Evolutionary conservation across 352 stramenopile genomes (phyloP).

Genomic region (Elongisporangium prolatum): DNA sequence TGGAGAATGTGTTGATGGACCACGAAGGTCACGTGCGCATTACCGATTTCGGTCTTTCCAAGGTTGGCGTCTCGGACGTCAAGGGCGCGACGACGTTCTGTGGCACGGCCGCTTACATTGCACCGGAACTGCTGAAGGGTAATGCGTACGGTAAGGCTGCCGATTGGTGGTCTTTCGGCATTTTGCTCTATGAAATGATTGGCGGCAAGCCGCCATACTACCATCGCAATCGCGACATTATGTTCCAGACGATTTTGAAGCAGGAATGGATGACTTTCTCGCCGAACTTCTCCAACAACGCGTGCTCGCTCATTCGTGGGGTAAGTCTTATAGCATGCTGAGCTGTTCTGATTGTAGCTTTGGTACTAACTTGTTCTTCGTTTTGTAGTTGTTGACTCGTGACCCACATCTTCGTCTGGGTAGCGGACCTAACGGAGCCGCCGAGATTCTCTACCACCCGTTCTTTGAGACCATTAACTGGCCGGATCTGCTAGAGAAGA

Average conservation of each 20-base stretch:
- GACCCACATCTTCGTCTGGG: slow-evolving; percentile 95
- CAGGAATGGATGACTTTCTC: slow-evolving; percentile 95
- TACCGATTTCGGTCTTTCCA: slow-evolving; percentile 93
- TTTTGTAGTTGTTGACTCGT: slow-evolving; percentile 91
- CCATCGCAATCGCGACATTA: slow-evolving; percentile 89
- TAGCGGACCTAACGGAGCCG: slow-evolving; percentile 84
- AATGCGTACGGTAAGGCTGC: slow-evolving; percentile 89
- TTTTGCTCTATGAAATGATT: slow-evolving; percentile 96
- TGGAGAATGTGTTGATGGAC: slow-evolving; percentile 95
- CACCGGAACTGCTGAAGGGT: slow-evolving; percentile 88
- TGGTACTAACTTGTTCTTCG: slow-evolving; percentile 11
- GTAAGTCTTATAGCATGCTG: slow-evolving; percentile 36
- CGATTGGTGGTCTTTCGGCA: slow-evolving; percentile 95
- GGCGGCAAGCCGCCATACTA: slow-evolving; percentile 90
- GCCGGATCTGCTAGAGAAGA: slow-evolving; percentile 82
- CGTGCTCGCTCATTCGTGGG: slow-evolving; percentile 90
- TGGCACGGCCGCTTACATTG: slow-evolving; percentile 92
- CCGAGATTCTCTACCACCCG: slow-evolving; percentile 88
- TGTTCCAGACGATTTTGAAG: slow-evolving; percentile 91
- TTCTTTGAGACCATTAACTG: slow-evolving; percentile 92
- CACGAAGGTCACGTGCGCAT: slow-evolving; percentile 93
- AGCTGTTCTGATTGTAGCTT: slow-evolving; percentile 5
- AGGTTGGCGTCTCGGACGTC: slow-evolving; percentile 84
- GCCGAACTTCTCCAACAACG: slow-evolving; percentile 86
- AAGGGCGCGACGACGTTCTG: slow-evolving; percentile 91